Evolutionary conservation across 768 basidiomycete species (phyloP).

Genomic region (Mycena olivaceomarginata): DNA sequence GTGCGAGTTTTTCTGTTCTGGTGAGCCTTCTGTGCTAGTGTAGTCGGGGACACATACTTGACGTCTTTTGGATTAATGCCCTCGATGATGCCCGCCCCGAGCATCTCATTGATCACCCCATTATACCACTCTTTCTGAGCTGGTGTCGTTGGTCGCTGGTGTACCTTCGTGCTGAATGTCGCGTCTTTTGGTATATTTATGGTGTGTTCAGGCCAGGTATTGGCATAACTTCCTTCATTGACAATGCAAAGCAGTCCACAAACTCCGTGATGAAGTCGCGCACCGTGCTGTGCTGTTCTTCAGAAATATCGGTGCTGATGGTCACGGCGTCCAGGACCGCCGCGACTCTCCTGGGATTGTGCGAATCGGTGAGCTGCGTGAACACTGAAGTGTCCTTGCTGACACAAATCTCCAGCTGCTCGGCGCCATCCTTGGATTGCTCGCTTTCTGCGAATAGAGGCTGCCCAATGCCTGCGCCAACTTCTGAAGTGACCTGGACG

Average conservation of each 20-base stretch:
- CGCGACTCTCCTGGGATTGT: slow-evolving; percentile 1
- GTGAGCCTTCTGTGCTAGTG: slow-evolving; percentile 57
- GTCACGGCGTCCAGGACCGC: neutral
- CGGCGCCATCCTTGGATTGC: neutral
- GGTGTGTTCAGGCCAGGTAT: slow-evolving; percentile 54
- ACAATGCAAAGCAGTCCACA: slow-evolving; percentile 62
- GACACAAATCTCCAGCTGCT: slow-evolving; percentile 11
- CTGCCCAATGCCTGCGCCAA: too few relatives aligned
- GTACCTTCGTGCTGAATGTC: slow-evolving; percentile 53
- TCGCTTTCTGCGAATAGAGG: too few relatives aligned
- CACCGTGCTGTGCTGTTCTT: slow-evolving; percentile 34
- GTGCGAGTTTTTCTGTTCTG: slow-evolving; percentile 53
- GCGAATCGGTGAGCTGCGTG: slow-evolving; percentile 10
- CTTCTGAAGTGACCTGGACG: neutral
- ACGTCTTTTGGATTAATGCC: slow-evolving; percentile 52
- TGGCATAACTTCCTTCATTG: slow-evolving; percentile 57
- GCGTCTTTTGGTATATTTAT: slow-evolving; percentile 54
- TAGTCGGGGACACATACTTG: slow-evolving; percentile 56
- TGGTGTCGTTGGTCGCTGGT: slow-evolving; percentile 54
- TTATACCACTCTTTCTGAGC: too few relatives aligned
- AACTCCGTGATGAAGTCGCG: slow-evolving; percentile 50
- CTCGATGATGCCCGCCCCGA: slow-evolving; percentile 56
- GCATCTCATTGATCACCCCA: slow-evolving; percentile 57
- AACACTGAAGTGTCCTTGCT: slow-evolving; percentile 3
- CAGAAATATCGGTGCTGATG: neutral